Evolutionary conservation across 108 stramenopile species (phyloP).

Genomic region (Mayamaea pseudoterrestris): DNA sequence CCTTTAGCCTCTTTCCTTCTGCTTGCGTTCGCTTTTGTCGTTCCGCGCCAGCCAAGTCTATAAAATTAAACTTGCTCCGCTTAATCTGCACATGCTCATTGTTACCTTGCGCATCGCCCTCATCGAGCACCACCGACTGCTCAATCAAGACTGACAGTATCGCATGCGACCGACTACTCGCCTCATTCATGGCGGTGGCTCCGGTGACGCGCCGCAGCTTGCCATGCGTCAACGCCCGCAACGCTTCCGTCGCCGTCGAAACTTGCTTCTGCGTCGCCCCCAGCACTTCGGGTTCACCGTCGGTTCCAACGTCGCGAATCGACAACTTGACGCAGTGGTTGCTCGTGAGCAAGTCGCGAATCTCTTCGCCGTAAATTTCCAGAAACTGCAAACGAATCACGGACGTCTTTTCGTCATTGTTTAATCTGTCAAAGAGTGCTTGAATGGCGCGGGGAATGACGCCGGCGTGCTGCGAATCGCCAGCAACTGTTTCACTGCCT

Average conservation of each 20-base stretch:
- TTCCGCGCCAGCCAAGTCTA: slow-evolving; percentile 92
- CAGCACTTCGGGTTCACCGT: slow-evolving; percentile 68
- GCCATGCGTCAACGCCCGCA: slow-evolving; percentile 68
- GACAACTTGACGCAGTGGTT: slow-evolving; percentile 29
- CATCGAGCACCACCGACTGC: slow-evolving; percentile 44
- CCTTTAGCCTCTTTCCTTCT: slow-evolving; percentile 74
- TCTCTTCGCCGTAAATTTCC: slow-evolving; percentile 80
- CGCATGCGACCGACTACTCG: slow-evolving; percentile 71
- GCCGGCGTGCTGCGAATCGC: slow-evolving; percentile 27
- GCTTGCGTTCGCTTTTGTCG: slow-evolving; percentile 68
- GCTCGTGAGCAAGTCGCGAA: slow-evolving; percentile 78
- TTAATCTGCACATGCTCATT: slow-evolving; percentile 8
- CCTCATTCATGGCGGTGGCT: slow-evolving; percentile 85
- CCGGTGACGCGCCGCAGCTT: slow-evolving; percentile 79
- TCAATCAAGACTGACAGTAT: slow-evolving; percentile 79
- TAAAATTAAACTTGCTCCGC: slow-evolving; percentile 59
- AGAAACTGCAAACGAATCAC: slow-evolving; percentile 71
- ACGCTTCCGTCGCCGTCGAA: slow-evolving; percentile 66
- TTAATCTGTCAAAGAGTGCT: slow-evolving; percentile 37
- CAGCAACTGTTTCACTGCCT: slow-evolving; percentile 18
- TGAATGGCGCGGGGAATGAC: slow-evolving; percentile 66
- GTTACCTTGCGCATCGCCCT: slow-evolving; percentile 1
- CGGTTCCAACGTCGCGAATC: slow-evolving; percentile 52
- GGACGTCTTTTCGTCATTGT: slow-evolving; percentile 6
- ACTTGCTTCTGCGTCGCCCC: slow-evolving; percentile 73